A percentile compares a stretch with the other conserved stretches of the same genome.
phyloP scores from a whole-genome alignment of 2,329 filamentous ascomycete genomes.

The Fusarium sublunatum region DNA sequence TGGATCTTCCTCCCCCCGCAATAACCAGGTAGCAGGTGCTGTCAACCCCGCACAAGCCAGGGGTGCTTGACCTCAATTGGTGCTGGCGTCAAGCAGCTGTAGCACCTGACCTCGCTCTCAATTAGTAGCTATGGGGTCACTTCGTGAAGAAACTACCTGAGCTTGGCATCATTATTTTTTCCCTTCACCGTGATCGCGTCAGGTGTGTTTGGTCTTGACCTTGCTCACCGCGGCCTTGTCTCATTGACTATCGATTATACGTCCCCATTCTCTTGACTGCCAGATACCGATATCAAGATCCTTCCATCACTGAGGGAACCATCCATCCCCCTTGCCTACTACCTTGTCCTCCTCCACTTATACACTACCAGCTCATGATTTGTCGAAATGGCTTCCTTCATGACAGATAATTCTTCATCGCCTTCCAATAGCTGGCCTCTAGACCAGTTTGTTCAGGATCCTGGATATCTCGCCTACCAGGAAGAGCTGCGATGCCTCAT shows the following conservation, averaged over 20 bases:
- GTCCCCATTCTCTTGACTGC: not conserved
- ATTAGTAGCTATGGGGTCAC: constrained; percentile 5
- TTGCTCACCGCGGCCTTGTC: not conserved
- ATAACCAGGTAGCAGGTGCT: constrained; percentile 10
- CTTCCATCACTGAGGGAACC: not conserved
- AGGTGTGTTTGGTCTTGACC: constrained; percentile 7
- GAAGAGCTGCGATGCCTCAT: constrained; percentile 60
- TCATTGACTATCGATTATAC: not conserved
- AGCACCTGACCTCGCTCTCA: constrained; percentile 22
- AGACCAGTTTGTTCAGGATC: constrained; percentile 54
- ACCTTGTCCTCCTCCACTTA: not conserved
- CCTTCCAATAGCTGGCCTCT: constrained; percentile 48
- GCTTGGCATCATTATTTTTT: not conserved
- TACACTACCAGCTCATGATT: not conserved
- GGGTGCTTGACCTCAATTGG: constrained; percentile 22
- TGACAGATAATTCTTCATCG: constrained; percentile 42
- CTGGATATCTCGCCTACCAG: constrained; percentile 58
- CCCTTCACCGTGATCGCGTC: not conserved
- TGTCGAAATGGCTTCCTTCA: constrained; percentile 22
- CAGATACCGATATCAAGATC: not conserved
- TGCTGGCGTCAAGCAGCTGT: constrained; percentile 11
- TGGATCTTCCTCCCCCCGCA: constrained; percentile 22
- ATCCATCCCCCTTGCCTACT: not conserved
- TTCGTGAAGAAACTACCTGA: constrained; percentile 1
- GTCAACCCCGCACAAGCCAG: constrained; percentile 38